A percentile compares a stretch with the other conserved stretches of the same genome.
Conservation (phyloP, 2,329 filamentous ascomycete species). For the Hymenoscyphus infarciens region DNA sequence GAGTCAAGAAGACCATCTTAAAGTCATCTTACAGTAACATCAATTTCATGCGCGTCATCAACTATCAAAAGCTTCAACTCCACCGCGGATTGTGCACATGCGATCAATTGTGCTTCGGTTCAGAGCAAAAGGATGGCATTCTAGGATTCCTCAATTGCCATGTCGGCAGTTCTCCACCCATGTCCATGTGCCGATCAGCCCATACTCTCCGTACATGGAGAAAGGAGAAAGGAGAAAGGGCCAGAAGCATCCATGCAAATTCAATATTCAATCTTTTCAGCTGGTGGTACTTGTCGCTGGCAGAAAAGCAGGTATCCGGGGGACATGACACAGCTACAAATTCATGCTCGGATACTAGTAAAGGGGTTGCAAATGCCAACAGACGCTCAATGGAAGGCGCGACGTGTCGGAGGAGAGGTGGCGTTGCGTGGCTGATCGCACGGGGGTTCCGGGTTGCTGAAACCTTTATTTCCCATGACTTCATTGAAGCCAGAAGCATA, state of each 20-base stretch:
- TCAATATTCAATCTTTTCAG: background rate
- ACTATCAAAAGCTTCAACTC: background rate
- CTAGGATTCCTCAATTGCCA: slow-evolving; percentile 12
- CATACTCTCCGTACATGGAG: no score
- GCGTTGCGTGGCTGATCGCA: background rate
- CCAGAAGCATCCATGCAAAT: background rate
- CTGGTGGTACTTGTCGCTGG: background rate
- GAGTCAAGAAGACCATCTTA: background rate
- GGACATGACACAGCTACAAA: background rate
- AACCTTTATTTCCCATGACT: background rate
- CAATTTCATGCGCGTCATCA: slow-evolving; percentile 1
- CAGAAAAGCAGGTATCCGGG: background rate
- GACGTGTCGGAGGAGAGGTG: background rate
- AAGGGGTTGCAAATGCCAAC: background rate
- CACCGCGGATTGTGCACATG: background rate
- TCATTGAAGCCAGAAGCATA: background rate
- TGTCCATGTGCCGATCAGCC: slow-evolving; percentile 11
- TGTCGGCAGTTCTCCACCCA: background rate
- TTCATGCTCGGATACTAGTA: background rate
- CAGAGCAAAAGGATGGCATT: slow-evolving; percentile 11
- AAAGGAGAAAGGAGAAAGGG: background rate
- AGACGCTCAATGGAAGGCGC: background rate
- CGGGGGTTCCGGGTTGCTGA: no score
- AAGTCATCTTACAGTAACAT: background rate
- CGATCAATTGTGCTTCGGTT: background rate